A percentile compares a stretch with the other conserved stretches of the same genome.
phyloP scores from a whole-genome alignment of 352 stramenopile genomes.

The Elongisporangium prolatum region DNA sequence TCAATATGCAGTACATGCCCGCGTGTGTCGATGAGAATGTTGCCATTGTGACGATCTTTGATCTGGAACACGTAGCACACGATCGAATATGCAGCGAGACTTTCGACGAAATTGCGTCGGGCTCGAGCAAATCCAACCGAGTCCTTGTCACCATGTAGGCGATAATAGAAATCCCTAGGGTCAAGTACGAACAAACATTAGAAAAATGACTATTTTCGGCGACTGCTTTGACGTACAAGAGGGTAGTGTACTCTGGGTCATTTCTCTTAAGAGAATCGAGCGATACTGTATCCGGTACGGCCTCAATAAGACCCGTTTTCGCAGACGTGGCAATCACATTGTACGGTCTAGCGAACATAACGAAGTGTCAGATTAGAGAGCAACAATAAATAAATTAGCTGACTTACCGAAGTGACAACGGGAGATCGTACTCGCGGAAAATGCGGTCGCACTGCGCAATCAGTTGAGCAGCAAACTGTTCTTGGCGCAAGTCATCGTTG shows the following conservation, averaged over 20 bases:
- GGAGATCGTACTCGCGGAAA: slow-evolving; percentile 92
- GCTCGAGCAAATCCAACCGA: slow-evolving; percentile 72
- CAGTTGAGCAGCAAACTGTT: slow-evolving; percentile 97
- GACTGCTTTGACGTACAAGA: slow-evolving; percentile 91
- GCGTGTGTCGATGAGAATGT: slow-evolving; percentile 97
- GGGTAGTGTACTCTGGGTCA: slow-evolving; percentile 70
- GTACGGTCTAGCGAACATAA: slow-evolving; percentile 80
- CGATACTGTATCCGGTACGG: slow-evolving; percentile 94
- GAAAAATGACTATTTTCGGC: too few species aligned
- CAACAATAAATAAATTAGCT: slow-evolving; percentile 30
- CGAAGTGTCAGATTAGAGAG: slow-evolving; percentile 6
- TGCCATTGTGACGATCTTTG: slow-evolving; percentile 99
- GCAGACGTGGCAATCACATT: slow-evolving; percentile 94
- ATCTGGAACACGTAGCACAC: slow-evolving; percentile 98
- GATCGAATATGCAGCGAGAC: slow-evolving; percentile 96
- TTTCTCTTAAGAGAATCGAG: slow-evolving; percentile 96
- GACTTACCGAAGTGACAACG: slow-evolving; percentile 88
- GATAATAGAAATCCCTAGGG: slow-evolving; percentile 90
- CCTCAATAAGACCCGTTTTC: slow-evolving; percentile 95
- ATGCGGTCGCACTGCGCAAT: slow-evolving; percentile 95
- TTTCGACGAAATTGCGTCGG: slow-evolving; percentile 87
- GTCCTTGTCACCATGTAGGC: slow-evolving; percentile 86
- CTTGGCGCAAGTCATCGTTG: slow-evolving; percentile 97
- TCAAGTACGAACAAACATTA: slow-evolving; percentile 38
- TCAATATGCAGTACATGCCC: slow-evolving; percentile 99